Conservation (phyloP, 1,284 basidiomycete genomes). For the Stereum hirsutum region DNA sequence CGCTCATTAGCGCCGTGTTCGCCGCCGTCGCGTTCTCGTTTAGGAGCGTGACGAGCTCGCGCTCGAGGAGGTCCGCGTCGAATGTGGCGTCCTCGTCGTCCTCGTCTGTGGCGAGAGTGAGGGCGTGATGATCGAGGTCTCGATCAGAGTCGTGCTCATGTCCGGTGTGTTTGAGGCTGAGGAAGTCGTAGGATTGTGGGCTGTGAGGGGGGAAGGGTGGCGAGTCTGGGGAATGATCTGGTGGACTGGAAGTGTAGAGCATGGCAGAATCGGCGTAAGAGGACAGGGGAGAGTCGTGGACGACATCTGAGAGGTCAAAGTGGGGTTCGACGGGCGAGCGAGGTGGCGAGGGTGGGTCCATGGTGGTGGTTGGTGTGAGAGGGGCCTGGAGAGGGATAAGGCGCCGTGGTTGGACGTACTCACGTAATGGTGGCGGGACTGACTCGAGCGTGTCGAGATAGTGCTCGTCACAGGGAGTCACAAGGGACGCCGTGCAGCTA, state of each 20-base stretch:
- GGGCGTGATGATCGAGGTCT: not conserved
- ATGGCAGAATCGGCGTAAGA: slow-evolving; percentile 28
- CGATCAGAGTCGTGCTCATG: too few species aligned
- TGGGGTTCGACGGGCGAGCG: slow-evolving; percentile 33
- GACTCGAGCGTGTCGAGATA: too few species aligned
- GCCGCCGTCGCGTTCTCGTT: slow-evolving; percentile 61
- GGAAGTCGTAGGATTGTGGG: slow-evolving; percentile 3
- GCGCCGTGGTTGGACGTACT: too few species aligned
- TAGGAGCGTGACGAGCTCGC: slow-evolving; percentile 61
- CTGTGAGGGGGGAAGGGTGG: slow-evolving; percentile 23
- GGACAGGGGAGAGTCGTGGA: slow-evolving; percentile 46
- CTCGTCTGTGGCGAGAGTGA: not conserved
- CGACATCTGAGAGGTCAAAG: slow-evolving; percentile 69
- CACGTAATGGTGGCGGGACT: too few species aligned
- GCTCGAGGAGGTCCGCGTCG: slow-evolving; percentile 58
- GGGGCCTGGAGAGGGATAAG: too few species aligned
- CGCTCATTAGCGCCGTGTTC: slow-evolving; percentile 47
- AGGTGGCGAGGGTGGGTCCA: slow-evolving; percentile 28
- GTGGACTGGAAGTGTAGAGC: slow-evolving; percentile 9
- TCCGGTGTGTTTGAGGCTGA: slow-evolving; percentile 17
- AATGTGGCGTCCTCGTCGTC: slow-evolving; percentile 14
- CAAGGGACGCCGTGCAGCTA: too few species aligned
- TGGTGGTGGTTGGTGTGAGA: slow-evolving; percentile 16
- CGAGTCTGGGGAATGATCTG: slow-evolving; percentile 17
- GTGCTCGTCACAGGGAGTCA: too few species aligned